A percentile compares a stretch with the other conserved stretches of the same genome.
Conservation (phyloP, 768 basidiomycete genomes). For the Strobilomyces confusus region DNA sequence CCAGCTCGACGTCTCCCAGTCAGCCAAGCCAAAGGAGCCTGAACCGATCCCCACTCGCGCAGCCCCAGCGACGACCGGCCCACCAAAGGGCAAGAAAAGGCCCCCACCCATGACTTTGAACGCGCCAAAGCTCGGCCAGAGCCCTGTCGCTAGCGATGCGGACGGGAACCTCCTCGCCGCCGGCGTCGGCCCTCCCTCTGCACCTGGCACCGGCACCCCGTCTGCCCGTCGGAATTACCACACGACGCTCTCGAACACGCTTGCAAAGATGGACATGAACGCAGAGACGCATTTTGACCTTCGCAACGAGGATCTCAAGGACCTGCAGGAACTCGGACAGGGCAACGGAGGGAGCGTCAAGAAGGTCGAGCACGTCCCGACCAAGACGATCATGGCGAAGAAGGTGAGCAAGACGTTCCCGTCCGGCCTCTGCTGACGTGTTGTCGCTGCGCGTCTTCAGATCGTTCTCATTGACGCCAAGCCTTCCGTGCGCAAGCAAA, state of each 20-base stretch:
- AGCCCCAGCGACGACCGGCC: constrained; percentile 37
- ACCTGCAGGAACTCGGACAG: constrained; percentile 86
- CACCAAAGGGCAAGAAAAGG: constrained; percentile 57
- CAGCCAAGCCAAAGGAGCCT: constrained; percentile 37
- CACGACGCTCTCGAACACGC: constrained; percentile 72
- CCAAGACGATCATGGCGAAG: constrained; percentile 94
- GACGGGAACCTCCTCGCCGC: constrained; percentile 49
- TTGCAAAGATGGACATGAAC: constrained; percentile 83
- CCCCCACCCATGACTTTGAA: constrained; percentile 83
- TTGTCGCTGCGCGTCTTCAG: constrained; percentile 36
- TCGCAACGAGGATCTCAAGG: constrained; percentile 85
- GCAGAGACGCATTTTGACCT: constrained; percentile 83
- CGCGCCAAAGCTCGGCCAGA: constrained; percentile 57
- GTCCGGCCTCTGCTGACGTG: not conserved
- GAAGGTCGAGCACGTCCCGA: constrained; percentile 89
- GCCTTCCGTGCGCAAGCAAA: constrained; percentile 94
- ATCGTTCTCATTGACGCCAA: constrained; percentile 96
- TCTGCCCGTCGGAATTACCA: constrained; percentile 68
- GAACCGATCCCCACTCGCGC: constrained; percentile 45
- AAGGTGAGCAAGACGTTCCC: constrained; percentile 58
- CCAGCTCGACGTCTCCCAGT: constrained; percentile 58
- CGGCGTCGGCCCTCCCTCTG: constrained; percentile 45
- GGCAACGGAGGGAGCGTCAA: constrained; percentile 98
- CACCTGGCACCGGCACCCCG: constrained; percentile 47
- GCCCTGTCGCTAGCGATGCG: constrained; percentile 24